phyloP scores from a whole-genome alignment of 2,329 filamentous ascomycete species.

The Kalmusia sp. region DNA sequence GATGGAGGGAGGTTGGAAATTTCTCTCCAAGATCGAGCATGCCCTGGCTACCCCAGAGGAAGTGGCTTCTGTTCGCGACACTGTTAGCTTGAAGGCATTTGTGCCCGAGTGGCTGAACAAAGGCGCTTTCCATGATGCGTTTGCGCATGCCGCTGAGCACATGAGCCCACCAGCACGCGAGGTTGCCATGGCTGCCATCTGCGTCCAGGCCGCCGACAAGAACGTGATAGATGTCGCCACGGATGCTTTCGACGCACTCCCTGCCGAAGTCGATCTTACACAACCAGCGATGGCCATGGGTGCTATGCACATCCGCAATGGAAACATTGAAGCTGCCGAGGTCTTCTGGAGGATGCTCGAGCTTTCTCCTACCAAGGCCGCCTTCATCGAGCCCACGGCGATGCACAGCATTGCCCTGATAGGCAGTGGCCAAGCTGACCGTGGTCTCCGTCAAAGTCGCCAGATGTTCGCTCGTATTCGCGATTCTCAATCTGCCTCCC shows the following conservation, averaged over 20 bases:
- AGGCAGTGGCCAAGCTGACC: conserved; percentile 81
- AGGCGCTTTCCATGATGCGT: conserved; percentile 74
- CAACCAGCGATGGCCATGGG: conserved; percentile 79
- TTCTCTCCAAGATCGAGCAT: conserved; percentile 79
- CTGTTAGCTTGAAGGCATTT: conserved; percentile 76
- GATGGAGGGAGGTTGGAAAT: conserved; percentile 80
- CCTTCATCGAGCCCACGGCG: conserved; percentile 83
- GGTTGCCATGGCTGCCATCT: conserved; percentile 74
- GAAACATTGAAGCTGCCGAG: conserved; percentile 78
- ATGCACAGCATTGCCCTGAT: conserved; percentile 93
- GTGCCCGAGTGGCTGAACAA: conserved; percentile 78
- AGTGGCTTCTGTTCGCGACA: conserved; percentile 70
- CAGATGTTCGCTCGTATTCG: conserved; percentile 88
- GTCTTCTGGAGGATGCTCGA: conserved; percentile 80
- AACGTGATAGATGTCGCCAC: conserved; percentile 73
- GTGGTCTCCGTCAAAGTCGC: conserved; percentile 79
- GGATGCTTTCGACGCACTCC: conserved; percentile 59
- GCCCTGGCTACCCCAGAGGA: conserved; percentile 58
- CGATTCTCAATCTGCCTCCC: conserved; percentile 60
- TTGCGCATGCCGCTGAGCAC: conserved; percentile 71
- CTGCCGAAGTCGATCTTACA: conserved; percentile 52
- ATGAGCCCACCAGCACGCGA: conserved; percentile 66
- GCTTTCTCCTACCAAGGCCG: conserved; percentile 65
- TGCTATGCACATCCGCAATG: conserved; percentile 83
- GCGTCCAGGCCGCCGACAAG: conserved; percentile 79